Percentiles rank a stretch among this genome's conserved stretches.
phyloP scores from a whole-genome alignment of 192 early-diverging fungal genomes.

The Gonapodya sp. region DNA sequence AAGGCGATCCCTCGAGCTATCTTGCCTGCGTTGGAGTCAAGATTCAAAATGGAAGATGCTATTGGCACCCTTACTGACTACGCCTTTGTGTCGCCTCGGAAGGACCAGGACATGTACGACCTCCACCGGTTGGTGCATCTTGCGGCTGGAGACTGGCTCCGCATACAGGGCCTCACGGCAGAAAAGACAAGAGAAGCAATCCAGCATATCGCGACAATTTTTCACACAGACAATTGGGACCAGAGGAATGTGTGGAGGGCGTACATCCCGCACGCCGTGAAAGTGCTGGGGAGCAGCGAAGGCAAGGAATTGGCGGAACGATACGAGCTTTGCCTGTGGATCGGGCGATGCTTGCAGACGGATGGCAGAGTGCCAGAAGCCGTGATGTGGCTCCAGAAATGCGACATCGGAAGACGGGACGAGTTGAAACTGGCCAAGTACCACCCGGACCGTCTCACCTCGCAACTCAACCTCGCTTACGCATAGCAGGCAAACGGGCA shows the following conservation, averaged over 20 bases:
- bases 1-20: background rate
- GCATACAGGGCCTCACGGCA: background rate
- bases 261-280: background rate
- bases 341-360: background rate
- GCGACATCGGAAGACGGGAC: background rate
- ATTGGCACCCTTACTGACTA: background rate
- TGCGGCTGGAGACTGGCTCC: background rate
- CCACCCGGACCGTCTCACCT: background rate
- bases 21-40: background rate
- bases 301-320: background rate
- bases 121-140: background rate
- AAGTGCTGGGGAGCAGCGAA: background rate
- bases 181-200: background rate
- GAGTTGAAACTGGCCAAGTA: background rate
- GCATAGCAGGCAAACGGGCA: background rate
- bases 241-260: background rate
- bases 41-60: background rate
- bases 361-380: background rate
- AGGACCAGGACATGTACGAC: background rate
- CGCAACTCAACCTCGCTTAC: background rate
- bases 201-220: background rate
- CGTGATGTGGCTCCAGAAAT: background rate
- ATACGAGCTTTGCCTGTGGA: background rate
- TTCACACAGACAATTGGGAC: background rate
- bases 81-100: background rate